Evolutionary conservation across 2,329 filamentous ascomycete genomes (phyloP).

Genomic region (Fusarium circinatum): DNA sequence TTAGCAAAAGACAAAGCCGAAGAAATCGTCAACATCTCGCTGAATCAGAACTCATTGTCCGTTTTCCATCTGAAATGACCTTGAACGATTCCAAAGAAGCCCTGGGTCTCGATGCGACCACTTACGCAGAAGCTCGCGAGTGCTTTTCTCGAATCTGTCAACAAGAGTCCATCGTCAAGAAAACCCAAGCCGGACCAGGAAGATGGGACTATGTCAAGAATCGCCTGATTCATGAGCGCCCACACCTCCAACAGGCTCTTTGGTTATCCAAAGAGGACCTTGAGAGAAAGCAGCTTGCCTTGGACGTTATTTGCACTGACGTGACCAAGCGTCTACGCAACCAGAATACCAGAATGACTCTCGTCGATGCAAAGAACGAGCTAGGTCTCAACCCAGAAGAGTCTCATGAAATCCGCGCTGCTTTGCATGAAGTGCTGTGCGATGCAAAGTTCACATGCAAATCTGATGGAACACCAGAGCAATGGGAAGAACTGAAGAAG

Average conservation of each 20-base stretch:
- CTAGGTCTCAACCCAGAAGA: slow-evolving; percentile 57
- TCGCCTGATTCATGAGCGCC: slow-evolving; percentile 70
- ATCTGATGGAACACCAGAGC: slow-evolving; percentile 74
- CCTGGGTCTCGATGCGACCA: slow-evolving; percentile 69
- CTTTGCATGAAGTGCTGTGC: slow-evolving; percentile 73
- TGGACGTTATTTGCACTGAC: slow-evolving; percentile 84
- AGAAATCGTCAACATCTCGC: slow-evolving; percentile 76
- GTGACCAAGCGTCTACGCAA: slow-evolving; percentile 82
- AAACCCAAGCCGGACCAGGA: slow-evolving; percentile 77
- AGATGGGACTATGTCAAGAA: slow-evolving; percentile 79
- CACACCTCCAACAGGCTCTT: slow-evolving; percentile 71
- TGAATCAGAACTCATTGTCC: slow-evolving; percentile 73
- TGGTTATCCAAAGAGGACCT: slow-evolving; percentile 66
- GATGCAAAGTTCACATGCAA: slow-evolving; percentile 77
- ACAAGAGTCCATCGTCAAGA: slow-evolving; percentile 74
- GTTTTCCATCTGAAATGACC: slow-evolving; percentile 85
- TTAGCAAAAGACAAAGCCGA: slow-evolving; percentile 65
- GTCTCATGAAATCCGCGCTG: slow-evolving; percentile 69
- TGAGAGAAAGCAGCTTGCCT: slow-evolving; percentile 72
- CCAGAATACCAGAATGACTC: slow-evolving; percentile 72
- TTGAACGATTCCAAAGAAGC: slow-evolving; percentile 81
- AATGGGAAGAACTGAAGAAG: slow-evolving; percentile 76
- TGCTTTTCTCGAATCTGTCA: slow-evolving; percentile 78
- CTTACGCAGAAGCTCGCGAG: slow-evolving; percentile 72
- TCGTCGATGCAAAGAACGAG: slow-evolving; percentile 77